A percentile compares a stretch with the other conserved stretches of the same genome.
Conservation (phyloP, 2,329 filamentous ascomycete genomes). For the Hyphodiscus sp. region DNA sequence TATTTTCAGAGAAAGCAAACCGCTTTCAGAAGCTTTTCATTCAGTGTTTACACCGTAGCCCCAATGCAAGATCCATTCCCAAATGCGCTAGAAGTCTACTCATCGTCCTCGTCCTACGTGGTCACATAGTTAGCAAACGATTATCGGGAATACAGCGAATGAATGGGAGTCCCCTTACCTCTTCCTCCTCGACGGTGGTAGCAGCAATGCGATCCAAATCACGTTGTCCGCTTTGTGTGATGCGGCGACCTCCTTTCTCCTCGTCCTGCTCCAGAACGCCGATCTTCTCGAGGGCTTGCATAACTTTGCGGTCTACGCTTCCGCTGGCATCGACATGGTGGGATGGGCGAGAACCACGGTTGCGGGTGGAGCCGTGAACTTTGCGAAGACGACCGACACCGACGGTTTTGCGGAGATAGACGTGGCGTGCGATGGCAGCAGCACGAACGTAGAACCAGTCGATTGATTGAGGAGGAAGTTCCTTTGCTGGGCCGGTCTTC, state of each 20-base stretch:
- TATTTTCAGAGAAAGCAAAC: background rate
- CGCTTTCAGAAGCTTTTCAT: constrained; percentile 10
- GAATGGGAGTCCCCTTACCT: constrained; percentile 21
- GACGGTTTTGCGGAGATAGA: constrained; percentile 99
- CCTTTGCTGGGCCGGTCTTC: constrained; percentile 95
- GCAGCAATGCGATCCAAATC: constrained; percentile 95
- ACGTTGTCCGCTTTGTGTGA: constrained; percentile 96
- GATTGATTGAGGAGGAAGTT: constrained; percentile 95
- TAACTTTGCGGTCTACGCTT: constrained; percentile 92
- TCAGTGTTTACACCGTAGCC: constrained; percentile 20
- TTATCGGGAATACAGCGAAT: too few species aligned
- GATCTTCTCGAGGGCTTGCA: constrained; percentile 99
- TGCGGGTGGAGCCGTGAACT: constrained; percentile 94
- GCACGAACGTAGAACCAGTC: constrained; percentile 95
- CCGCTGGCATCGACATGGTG: constrained; percentile 95
- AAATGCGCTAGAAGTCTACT: constrained; percentile 42
- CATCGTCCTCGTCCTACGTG: constrained; percentile 40
- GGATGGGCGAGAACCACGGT: constrained; percentile 85
- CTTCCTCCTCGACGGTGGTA: constrained; percentile 68
- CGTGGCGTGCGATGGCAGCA: constrained; percentile 91
- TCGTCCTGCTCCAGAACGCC: constrained; percentile 96
- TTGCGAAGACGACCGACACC: constrained; percentile 97
- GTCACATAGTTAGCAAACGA: constrained; percentile 1
- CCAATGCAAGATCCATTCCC: constrained; percentile 13
- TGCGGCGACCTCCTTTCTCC: constrained; percentile 97